Evolutionary conservation across 305 asterid species (phyloP), one percentile per base, ranked within the genome.

Genomic region (Ilex paraguariensis): DNA sequence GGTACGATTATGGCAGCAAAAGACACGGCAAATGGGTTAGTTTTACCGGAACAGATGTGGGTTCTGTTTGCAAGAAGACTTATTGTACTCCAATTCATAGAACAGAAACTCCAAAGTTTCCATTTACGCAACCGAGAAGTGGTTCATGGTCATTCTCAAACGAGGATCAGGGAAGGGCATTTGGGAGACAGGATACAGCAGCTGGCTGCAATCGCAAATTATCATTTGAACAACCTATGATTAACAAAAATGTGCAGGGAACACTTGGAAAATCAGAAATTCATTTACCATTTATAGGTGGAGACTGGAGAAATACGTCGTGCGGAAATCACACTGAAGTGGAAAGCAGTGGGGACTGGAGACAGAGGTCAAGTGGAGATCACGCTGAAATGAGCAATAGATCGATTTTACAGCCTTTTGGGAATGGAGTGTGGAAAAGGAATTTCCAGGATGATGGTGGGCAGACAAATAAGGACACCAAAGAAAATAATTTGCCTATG

Each of bases 171-270:
- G 62, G 77, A 58, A 73, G 56, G 13, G 74, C 64, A 3, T 17
- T 51, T 57, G 16, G 40, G 59, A 61, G 60, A 10, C 81, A 77
- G 61, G 80, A 64, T 8, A 64, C 44, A 21, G 14, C 36, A 53
- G 76, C 64, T 51, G 63, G 64, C 17, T 77, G 74, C 30, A 75
- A 76, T 71, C 74, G 88, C 51, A 84, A 82, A 67, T 64, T 87
- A 80, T 64, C 75, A 45, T 90, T 84, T 61, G 86, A 62, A 61
- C 74, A 75, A 31, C 68, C 74, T 40, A 56, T 59, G 7, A 66
- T 70, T 48, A 16, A 63, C 62, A 83, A 70, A 21, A 63, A 67
- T 59, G 57, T 13, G 56, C 66, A 64, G 31, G 46, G 59, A 56
- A 67, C 61, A 53, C 49, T 55, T 66, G 70, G 67, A 54, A 71